Evolutionary conservation across 495 filamentous ascomycete genomes (phyloP), one percentile per base, ranked within the genome.

Genomic region (Penicillium cataractarum): DNA sequence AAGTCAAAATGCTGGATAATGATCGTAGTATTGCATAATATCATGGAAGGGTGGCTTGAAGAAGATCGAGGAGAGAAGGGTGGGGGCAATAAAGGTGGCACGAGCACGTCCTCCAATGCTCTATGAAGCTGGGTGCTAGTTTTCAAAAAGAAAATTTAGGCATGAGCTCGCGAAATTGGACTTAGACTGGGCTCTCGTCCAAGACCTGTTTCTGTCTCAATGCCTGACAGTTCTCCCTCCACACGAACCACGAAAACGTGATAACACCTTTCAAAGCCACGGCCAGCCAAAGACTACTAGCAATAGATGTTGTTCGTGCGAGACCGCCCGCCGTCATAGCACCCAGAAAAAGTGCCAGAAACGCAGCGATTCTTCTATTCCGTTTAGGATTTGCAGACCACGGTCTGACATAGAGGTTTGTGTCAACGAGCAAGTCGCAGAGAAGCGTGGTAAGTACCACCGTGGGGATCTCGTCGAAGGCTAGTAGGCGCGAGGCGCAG

Each of bases 381-480:
- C 76, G 66, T 49, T 70, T 74, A 0, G 65, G 66, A 37, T 78
- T 78, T 2, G 54, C 67, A 39, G 66, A 70, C 44, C 63, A 69
- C 17, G 65, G 58, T 24, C 59, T 58, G 0, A 62, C 49, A 19
- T 57, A 70, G 4, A 78, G 52, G 1, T 75, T 71, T 17, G 69
- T 63, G 55, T 79, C 77, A 2, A 76, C 64, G 4, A 79, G 61
- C 1, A 91, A 65, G 62, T 90, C 89, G 65, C 85, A 88, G 39
- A 90, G 80, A 42, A 90, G 74, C 29, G 81, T 86, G 0, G 89
- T 92, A 56, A 91, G 73, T 3, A 92, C 89, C 13, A 87, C 87
- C 0, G 87, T 89, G 0, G 89, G 89, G 24, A 92, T 83, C 73
- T 92, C 89, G 59, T 84, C 81, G 40, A 86, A 81, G 5, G 83